These are phyloP conservation scores for Trichoderma sp. DNA, from an alignment of 2,329 filamentous ascomycete species.

Conservation along the genomic window DNA sequence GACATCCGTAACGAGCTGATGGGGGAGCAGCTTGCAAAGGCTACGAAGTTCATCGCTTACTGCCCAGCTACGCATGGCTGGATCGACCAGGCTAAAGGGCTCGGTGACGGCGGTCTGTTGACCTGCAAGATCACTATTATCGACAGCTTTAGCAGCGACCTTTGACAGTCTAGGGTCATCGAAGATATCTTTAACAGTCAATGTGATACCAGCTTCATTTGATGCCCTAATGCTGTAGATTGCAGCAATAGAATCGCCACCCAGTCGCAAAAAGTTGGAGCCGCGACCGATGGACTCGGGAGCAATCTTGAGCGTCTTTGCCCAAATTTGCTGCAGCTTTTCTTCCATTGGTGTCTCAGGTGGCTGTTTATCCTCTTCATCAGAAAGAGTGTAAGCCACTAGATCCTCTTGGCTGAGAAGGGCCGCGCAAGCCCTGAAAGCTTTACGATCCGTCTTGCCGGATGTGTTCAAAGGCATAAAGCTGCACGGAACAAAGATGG, in stretches of 20 bases:
- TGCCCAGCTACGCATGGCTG: not conserved
- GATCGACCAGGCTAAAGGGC: conserved; percentile 3
- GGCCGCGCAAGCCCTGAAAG: not conserved
- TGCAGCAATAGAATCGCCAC: conserved; percentile 18
- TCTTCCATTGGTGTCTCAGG: not conserved
- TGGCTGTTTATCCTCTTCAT: not conserved
- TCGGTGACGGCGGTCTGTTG: not conserved
- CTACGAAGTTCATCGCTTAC: not conserved
- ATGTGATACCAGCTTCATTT: not conserved
- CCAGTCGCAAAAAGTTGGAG: conserved; percentile 10
- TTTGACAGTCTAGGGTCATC: not conserved
- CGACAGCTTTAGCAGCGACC: not conserved
- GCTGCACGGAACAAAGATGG: conserved; percentile 30
- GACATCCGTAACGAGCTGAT: conserved; percentile 1
- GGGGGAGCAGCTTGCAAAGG: conserved; percentile 4
- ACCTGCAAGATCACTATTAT: not conserved
- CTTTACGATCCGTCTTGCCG: conserved; percentile 31
- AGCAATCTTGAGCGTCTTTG: conserved; percentile 26
- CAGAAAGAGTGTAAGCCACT: conserved; percentile 1
- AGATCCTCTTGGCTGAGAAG: not conserved
- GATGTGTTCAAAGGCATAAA: conserved; percentile 32
- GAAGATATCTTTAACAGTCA: conserved; percentile 1
- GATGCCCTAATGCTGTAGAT: not conserved
- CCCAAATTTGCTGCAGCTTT: conserved; percentile 29
- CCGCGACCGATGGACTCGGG: conserved; percentile 6